These are phyloP conservation scores for Dactylonectria macrodidyma DNA, from an alignment of 2,329 filamentous ascomycete species.

Conservation along the genomic window DNA sequence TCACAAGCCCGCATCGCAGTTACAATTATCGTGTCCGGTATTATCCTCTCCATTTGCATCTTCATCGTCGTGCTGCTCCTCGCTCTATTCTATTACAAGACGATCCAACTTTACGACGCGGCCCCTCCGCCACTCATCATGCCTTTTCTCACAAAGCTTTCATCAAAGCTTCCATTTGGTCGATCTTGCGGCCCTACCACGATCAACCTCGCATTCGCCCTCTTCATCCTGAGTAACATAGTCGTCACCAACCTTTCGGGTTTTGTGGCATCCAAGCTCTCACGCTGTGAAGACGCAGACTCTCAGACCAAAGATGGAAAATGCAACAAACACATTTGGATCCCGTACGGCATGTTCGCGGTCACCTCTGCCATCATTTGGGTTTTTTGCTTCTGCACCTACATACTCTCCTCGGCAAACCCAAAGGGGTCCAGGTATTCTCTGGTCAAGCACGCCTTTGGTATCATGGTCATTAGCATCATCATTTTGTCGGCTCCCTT, in stretches of 20 bases:
- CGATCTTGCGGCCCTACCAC: no score
- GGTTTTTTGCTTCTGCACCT: background rate
- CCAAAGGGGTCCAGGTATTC: slow-evolving; percentile 11
- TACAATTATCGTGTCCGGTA: background rate
- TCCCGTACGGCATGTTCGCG: slow-evolving; percentile 41
- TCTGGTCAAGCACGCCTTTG: slow-evolving; percentile 44
- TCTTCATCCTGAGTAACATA: slow-evolving; percentile 20
- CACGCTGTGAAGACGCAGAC: no score
- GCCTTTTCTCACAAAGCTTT: no score
- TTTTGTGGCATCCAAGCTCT: no score
- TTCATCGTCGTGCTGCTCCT: background rate
- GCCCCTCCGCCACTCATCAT: background rate
- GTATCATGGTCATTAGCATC: slow-evolving; percentile 42
- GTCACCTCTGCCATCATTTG: slow-evolving; percentile 28
- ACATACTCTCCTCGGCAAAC: no score
- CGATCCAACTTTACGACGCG: background rate
- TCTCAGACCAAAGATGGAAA: background rate
- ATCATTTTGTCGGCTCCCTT: slow-evolving; percentile 30
- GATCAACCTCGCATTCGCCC: slow-evolving; percentile 9
- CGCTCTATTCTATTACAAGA: background rate
- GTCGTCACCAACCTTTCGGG: no score
- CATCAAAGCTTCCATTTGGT: no score
- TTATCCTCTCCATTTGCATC: background rate
- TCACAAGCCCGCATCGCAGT: background rate
- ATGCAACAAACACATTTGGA: slow-evolving; percentile 10